Evolutionary conservation across 768 basidiomycete genomes (phyloP), one percentile per base, ranked within the genome.

Genomic region (Hortiboletus flavorubellus): DNA sequence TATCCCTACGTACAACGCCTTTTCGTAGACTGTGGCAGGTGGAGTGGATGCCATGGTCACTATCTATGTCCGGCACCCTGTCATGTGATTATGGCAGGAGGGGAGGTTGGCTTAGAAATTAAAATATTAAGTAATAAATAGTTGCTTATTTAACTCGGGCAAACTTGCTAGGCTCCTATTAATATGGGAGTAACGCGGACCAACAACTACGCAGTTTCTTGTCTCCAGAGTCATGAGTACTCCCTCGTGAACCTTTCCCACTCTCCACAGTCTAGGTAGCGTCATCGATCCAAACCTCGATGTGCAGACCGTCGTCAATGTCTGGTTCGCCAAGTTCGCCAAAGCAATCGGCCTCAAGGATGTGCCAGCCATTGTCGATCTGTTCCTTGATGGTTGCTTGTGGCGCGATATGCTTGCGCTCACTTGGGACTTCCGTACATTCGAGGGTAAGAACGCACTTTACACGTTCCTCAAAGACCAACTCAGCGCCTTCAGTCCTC

Each of bases 391-490:
- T 21, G 66, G 64, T 45, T 73, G 73, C 5, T 79, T 78, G 54
- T 86, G 84, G 85, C 71, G 83, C 12, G 85, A 86, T 58, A 72
- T 80, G 49, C 76, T 84, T n/a, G 76, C 80, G 0, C 73, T 86
- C 51, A 85, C 85, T 16, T 86, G 83, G 83, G 76, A 83, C 54
- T 79, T 85, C 46, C 78, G 83, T 38, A 81, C 83, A 8, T 80
- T 86, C 61, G 74, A 78, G 58, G 75, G 80, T 11, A 67, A 60
- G 37, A 21, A 62, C 2, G 64, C 67, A 8, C 78, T 86, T 39
- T 63, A 53, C 5, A 62, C 64, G 26, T 78, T 85, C 64, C 75
- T 84, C 37, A n/a, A 57, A 6, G 79, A 79, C 46, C 77, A 81
- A 30, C 72, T 86, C 6, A 18, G 43, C 1, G 23, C 51, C 9